Percentiles rank a stretch among this genome's conserved stretches.
phyloP scores from a whole-genome alignment of 441 rosid species.

The Cnidoscolus chayamansa region DNA sequence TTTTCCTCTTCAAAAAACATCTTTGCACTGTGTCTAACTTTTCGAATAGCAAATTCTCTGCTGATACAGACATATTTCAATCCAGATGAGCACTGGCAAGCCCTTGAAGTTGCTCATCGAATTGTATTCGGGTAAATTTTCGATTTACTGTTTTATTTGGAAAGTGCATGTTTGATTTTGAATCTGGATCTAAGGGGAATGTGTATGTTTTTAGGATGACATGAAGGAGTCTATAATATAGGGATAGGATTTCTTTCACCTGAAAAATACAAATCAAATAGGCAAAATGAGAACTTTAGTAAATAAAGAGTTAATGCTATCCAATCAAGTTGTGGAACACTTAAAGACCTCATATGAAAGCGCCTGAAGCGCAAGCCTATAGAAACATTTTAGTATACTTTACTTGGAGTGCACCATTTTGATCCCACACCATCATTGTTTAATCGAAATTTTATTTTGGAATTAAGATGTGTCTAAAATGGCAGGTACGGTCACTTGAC shows the following conservation, averaged over 20 bases:
- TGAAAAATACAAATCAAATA: too few species aligned
- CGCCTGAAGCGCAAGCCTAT: neutral
- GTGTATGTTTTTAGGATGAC: neutral
- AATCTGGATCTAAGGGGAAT: neutral
- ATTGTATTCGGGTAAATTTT: conserved; percentile 62
- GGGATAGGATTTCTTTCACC: neutral
- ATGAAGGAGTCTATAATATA: neutral
- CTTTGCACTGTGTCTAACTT: conserved; percentile 47
- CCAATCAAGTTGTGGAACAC: neutral
- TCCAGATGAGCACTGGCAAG: conserved; percentile 93
- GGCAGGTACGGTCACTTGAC: conserved; percentile 82
- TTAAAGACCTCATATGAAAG: neutral
- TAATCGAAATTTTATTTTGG: neutral
- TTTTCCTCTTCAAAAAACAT: conserved; percentile 33
- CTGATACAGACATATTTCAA: conserved; percentile 78
- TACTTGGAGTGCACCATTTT: neutral
- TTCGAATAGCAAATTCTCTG: conserved; percentile 59
- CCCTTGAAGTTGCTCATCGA: conserved; percentile 83
- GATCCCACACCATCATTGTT: neutral
- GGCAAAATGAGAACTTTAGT: too few species aligned
- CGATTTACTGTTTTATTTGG: neutral
- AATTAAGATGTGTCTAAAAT: conserved; percentile 16
- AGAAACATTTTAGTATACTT: neutral
- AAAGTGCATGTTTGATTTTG: neutral
- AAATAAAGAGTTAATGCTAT: too few species aligned